Evolutionary conservation across 2,329 filamentous ascomycete genomes (phyloP).

Genomic region (Cercospora zeina): DNA sequence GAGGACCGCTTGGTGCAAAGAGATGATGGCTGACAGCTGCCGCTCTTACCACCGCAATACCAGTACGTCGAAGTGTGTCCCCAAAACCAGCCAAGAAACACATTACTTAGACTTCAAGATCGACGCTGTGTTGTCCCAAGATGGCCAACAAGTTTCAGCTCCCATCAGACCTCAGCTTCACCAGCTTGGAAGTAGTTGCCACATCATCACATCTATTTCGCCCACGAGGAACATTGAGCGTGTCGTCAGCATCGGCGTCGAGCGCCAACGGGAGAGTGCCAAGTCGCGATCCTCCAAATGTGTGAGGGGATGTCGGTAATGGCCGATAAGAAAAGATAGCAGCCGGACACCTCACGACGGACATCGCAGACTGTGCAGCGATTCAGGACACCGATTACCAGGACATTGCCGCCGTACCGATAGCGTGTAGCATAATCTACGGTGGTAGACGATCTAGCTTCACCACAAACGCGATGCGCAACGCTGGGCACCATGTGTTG

Average conservation of each 20-base stretch:
- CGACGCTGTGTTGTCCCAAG: background rate
- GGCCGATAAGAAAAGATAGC: slow-evolving; percentile 4
- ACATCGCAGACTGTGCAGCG: background rate
- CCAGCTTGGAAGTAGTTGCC: background rate
- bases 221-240: background rate
- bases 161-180: background rate
- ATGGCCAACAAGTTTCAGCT: background rate
- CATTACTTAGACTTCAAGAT: slow-evolving; percentile 10
- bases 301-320: slow-evolving; percentile 2
- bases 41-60: background rate
- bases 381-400: background rate
- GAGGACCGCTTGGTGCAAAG: no score
- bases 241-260: background rate
- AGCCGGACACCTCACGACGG: background rate
- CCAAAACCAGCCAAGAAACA: slow-evolving; percentile 9
- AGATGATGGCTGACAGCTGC: background rate
- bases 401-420: background rate
- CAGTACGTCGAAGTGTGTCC: background rate
- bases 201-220: background rate
- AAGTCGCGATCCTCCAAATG: background rate
- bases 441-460: background rate
- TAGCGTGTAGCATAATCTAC: background rate
- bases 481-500: background rate
- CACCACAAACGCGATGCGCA: background rate
- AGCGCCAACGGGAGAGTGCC: background rate